Percentiles rank a stretch among this genome's conserved stretches.
Conservation (phyloP, 768 basidiomycete genomes). For the Suillus variegatus region DNA sequence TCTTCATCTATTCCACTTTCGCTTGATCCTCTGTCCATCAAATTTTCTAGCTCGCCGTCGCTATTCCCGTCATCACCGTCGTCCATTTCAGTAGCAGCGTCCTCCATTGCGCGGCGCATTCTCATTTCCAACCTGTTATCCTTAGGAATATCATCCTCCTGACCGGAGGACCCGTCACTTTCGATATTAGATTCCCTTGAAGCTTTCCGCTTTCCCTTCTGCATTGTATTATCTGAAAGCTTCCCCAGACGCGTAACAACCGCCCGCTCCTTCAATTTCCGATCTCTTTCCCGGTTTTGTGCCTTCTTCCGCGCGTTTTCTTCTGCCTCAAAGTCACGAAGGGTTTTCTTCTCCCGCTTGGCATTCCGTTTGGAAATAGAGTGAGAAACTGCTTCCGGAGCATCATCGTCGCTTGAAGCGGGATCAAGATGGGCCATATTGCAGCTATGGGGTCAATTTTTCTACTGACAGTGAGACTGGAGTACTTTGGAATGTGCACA, state of each 20-base stretch:
- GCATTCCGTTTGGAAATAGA: constrained; percentile 44
- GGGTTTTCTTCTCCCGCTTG: constrained; percentile 37
- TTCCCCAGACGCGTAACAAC: constrained; percentile 22
- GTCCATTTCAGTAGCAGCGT: constrained; percentile 25
- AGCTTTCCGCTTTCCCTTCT: constrained; percentile 18
- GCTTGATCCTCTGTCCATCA: constrained; percentile 17
- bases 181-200: constrained; percentile 29
- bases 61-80: constrained; percentile 24
- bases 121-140: constrained; percentile 18
- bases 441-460: neutral
- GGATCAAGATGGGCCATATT: neutral
- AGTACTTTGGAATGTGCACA: neutral
- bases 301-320: constrained; percentile 45
- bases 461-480: neutral
- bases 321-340: constrained; percentile 37
- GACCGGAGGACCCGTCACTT: constrained; percentile 24
- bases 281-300: constrained; percentile 49
- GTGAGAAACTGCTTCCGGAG: constrained; percentile 54
- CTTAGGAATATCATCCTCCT: constrained; percentile 14
- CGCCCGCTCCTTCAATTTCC: constrained; percentile 50
- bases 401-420: constrained; percentile 40
- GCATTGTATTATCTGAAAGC: constrained; percentile 15
- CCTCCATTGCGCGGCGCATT: constrained; percentile 31
- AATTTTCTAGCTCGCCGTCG: constrained; percentile 16
- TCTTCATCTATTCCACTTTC: constrained; percentile 19